Evolutionary conservation across 1,284 basidiomycete species (phyloP).

Genomic region (Lignosus rhinocerotis): DNA sequence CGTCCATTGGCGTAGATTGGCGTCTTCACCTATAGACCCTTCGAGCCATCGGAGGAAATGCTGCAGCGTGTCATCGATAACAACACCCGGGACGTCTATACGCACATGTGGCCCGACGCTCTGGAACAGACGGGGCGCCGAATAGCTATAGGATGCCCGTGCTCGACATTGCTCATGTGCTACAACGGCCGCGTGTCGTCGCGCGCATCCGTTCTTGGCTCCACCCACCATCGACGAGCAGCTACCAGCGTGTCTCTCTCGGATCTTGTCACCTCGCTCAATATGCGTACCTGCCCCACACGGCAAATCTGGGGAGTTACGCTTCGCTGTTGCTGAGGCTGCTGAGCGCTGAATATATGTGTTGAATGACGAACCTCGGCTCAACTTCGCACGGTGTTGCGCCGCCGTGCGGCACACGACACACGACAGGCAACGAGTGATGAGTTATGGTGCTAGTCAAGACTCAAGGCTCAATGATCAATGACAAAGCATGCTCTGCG

Average conservation of each 20-base stretch:
- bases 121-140: background rate
- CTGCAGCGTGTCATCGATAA: background rate
- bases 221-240: background rate
- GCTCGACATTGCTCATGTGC: conserved; percentile 4
- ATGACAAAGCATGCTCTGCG: background rate
- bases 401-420: background rate
- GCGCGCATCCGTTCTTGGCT: background rate
- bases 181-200: background rate
- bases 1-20: background rate
- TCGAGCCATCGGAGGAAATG: background rate
- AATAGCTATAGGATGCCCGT: background rate
- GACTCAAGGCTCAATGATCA: background rate
- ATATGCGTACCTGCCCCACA: background rate
- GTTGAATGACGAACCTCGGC: background rate
- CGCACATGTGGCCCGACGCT: background rate
- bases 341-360: background rate
- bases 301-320: background rate
- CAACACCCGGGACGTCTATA: background rate
- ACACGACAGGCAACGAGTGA: background rate
- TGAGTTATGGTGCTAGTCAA: too few species aligned
- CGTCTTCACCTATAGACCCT: background rate
- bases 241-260: background rate
- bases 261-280: background rate
- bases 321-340: background rate
- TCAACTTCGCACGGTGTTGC: background rate